Evolutionary conservation across 2,329 filamentous ascomycete genomes (phyloP).

Genomic region (Byssochlamys sp.): DNA sequence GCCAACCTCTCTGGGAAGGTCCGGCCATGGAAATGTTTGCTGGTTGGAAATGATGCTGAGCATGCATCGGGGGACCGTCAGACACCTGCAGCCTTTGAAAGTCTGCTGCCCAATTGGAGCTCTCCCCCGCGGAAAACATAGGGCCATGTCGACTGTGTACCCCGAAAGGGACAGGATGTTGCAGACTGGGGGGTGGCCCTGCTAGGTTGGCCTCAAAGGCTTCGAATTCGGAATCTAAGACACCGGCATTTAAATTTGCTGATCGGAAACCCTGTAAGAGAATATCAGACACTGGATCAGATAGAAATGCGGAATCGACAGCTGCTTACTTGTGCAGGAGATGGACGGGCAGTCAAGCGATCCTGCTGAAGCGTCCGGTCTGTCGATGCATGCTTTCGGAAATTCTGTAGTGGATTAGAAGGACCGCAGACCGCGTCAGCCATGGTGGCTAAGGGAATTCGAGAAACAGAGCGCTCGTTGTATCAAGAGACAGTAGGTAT

Average conservation of each 20-base stretch:
- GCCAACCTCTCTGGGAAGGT: constrained; percentile 41
- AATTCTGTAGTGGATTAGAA: constrained; percentile 63
- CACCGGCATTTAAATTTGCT: constrained; percentile 43
- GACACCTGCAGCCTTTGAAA: constrained; percentile 38
- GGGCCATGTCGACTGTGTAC: constrained; percentile 17
- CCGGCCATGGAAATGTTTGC: constrained; percentile 22
- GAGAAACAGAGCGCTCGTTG: neutral
- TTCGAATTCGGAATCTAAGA: constrained; percentile 58
- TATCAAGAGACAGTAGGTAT: neutral
- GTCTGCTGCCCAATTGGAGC: constrained; percentile 35
- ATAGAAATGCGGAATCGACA: neutral
- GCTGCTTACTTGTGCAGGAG: constrained; percentile 45
- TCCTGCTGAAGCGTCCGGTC: constrained; percentile 67
- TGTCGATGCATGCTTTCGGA: constrained; percentile 59
- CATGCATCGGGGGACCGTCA: constrained; percentile 32
- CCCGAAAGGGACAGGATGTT: constrained; percentile 24
- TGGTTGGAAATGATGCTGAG: constrained; percentile 39
- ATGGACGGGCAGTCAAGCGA: constrained; percentile 47
- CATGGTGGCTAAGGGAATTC: constrained; percentile 38
- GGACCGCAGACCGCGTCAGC: constrained; percentile 62
- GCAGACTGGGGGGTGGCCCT: constrained; percentile 25
- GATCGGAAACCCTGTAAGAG: constrained; percentile 52
- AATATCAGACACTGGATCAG: neutral
- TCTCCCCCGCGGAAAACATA: constrained; percentile 12
- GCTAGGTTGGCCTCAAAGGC: constrained; percentile 48